Evolutionary conservation across 108 stramenopile genomes (phyloP), one percentile per base, ranked within the genome.

Genomic region (Cyclotella atomus): DNA sequence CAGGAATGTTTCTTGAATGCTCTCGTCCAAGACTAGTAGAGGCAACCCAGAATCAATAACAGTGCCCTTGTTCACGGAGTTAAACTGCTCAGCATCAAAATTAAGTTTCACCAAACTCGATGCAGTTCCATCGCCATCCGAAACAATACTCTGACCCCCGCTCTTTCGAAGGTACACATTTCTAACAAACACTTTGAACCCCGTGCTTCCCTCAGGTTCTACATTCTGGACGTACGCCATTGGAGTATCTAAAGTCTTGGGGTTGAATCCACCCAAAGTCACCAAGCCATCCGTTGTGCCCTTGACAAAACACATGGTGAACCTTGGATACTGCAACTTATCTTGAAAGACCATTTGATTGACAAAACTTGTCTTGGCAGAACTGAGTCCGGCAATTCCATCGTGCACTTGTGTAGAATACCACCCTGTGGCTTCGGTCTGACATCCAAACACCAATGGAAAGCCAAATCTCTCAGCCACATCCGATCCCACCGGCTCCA

Each of bases 361-460:
- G 4, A 86, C 66, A 59, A 86, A 71, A 3, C 83, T 84, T 10
- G 76, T 84, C 1, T 70, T 60, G 8, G 83, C 71, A 23, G 83
- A 71, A 10, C 69, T 75, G 16, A 83, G 59, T 43, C 79, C 80
- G 15, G 70, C 36, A 25, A 86, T 68, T 1, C 85, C 85, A 82
- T 86, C 85, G 41, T 53, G 43, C 5, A 86, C 85, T 44, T 83
- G 77, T 24, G 65, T 44, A 15, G 82, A 36, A 63, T 67, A 86
- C 56, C 63, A 84, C 27, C 85, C 85, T 36, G 38, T 41, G 14
- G 76, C 71, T 59, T 83, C 62, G 30, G 77, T 83, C 73, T 86
- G 85, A 57, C 85, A 86, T 12, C 67, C 80, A 67, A 86, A 86
- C 54, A 71, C 64, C 57, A 84, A 29, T 3, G 83, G 83, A 65